Evolutionary conservation across 2,329 filamentous ascomycete genomes (phyloP).

Genomic region (Periglandula ipomoeae): DNA sequence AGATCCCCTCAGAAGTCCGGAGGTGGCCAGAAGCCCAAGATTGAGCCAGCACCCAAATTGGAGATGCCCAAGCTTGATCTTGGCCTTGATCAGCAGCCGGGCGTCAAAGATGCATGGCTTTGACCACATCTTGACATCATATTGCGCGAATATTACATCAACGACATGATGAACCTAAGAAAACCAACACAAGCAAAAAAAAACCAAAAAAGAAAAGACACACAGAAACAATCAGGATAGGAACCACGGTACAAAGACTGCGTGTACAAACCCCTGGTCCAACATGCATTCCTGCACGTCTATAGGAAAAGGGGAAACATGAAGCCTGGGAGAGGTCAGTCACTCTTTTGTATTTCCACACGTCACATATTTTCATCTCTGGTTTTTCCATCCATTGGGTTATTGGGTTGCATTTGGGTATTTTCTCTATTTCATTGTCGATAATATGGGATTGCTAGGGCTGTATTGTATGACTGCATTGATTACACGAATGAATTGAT

Average conservation of each 20-base stretch:
- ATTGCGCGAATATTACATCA: neutral
- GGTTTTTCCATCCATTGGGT: neutral
- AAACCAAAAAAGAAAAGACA: neutral
- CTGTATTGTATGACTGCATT: constrained; percentile 23
- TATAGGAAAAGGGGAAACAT: neutral
- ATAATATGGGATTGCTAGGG: constrained; percentile 14
- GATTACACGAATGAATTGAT: constrained; percentile 26
- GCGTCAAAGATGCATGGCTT: constrained; percentile 23
- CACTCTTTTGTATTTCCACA: constrained; percentile 6
- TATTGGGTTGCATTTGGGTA: neutral
- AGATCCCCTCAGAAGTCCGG: constrained; percentile 22
- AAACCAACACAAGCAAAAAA: neutral
- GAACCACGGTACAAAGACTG: neutral
- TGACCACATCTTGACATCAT: constrained; percentile 3
- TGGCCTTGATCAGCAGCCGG: constrained; percentile 25
- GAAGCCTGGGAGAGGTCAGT: neutral
- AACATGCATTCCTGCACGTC: neutral
- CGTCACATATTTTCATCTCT: constrained; percentile 3
- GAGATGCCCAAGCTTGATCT: constrained; percentile 51
- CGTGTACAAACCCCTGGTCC: neutral
- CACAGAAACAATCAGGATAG: neutral
- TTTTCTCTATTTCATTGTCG: constrained; percentile 11
- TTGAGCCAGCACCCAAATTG: constrained; percentile 49
- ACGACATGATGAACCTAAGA: too few relatives aligned
- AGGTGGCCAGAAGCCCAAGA: constrained; percentile 34